Base-by-base conservation (phyloP, 2,329 filamentous ascomycete genomes). In the Fusarium compactum region DNA sequence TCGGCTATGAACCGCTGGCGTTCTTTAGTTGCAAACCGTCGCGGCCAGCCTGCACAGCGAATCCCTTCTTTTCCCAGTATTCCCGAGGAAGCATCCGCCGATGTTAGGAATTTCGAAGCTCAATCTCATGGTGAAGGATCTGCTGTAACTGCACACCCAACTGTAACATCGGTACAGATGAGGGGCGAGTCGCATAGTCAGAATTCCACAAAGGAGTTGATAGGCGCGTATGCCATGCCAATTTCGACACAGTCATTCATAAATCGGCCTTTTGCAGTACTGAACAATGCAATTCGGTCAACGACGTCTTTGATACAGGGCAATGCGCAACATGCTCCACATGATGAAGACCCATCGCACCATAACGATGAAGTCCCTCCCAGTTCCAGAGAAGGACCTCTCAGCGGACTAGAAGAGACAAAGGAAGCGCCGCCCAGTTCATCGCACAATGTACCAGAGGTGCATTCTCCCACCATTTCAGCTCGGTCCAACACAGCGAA, bases 1-100 rank as follows among this genome's bases (percentile, higher is more conserved):
- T 62, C 69, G 8, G 71, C 70, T 15, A 67, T 76, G 63, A 70
- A 64, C 7, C 72, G 72, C 32, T 76, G 74, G 74, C 74, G 74
- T 30, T 68, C 65, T 29, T 53, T 74, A 25, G 63, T 74, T 24
- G 62, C 69, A 11, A 69, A 58, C 34, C 71, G 62, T 16, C 62
- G 55, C 34, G 50, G 61, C 29, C 56, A 46, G 45, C 43, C 60
- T 25, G 56, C 66, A 16, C 69, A 62, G 16, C 62, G 57, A 25
- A 58, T 63, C 18, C 44, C 65, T 30, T 64, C 65, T 20, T 62
- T 67, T 22, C 58, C 62, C 24, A 70, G 50, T 29, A 67, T 66
- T 15, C 61, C 57, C 20, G 62, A 69, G 40, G 65, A 74, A 43
- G 65, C 53, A 40, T 57, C 65, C 29, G 25, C 59, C 6, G 63